Conservation (phyloP, 169 alveolate genomes). For the Plasmodium cynomolgi region DNA sequence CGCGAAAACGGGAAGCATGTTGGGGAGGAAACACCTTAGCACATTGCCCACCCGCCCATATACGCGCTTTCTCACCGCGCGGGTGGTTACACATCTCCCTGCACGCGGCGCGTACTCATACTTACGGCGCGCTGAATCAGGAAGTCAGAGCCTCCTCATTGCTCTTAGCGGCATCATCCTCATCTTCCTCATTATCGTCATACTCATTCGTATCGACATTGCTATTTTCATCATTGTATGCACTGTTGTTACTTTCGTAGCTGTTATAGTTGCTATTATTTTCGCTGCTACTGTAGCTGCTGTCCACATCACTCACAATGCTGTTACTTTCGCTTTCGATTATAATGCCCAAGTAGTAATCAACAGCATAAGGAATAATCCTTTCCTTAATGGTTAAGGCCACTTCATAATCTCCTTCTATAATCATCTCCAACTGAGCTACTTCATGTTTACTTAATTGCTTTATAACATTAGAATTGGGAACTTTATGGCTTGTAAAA, state of each 20-base stretch:
- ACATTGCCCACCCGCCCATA: background rate
- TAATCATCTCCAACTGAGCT: constrained; percentile 86
- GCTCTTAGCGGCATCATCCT: constrained; percentile 79
- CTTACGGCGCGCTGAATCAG: background rate
- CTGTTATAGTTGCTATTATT: constrained; percentile 68
- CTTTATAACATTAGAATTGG: constrained; percentile 60
- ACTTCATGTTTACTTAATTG: constrained; percentile 78
- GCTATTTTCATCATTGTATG: constrained; percentile 75
- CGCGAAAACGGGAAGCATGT: background rate
- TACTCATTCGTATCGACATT: constrained; percentile 78
- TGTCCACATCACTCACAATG: constrained; percentile 73
- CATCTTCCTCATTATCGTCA: constrained; percentile 86
- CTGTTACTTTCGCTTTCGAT: constrained; percentile 74
- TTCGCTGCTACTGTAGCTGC: constrained; percentile 72
- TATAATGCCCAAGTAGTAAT: constrained; percentile 85
- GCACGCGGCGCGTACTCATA: too few relatives aligned
- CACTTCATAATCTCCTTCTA: constrained; percentile 87
- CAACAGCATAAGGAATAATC: constrained; percentile 85
- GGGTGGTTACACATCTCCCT: background rate
- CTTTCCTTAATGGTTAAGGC: constrained; percentile 86
- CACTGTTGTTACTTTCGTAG: constrained; percentile 75
- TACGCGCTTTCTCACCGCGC: background rate
- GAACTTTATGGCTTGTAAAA: constrained; percentile 79
- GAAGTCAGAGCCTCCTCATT: constrained; percentile 78
- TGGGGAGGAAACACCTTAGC: background rate